Evolutionary conservation across 2,329 filamentous ascomycete species (phyloP).

Genomic region (Hypoxylon sp.): DNA sequence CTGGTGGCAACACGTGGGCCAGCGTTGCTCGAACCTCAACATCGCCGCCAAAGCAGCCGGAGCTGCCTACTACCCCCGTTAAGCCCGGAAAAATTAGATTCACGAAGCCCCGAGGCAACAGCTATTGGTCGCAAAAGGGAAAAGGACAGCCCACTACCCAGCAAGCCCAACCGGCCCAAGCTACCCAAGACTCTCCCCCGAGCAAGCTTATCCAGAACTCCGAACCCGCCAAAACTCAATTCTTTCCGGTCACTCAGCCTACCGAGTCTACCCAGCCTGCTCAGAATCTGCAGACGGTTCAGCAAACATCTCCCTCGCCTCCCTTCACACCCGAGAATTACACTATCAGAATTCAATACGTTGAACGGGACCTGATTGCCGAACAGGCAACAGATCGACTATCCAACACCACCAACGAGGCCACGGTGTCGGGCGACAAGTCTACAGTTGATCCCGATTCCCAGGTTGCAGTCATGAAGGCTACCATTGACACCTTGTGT

Average conservation of each 20-base stretch:
- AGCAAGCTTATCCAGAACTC: too few species aligned
- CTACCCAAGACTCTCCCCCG: too few species aligned
- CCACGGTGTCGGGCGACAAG: not conserved
- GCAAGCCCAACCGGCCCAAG: not conserved
- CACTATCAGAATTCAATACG: conserved; percentile 5
- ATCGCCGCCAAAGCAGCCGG: too few species aligned
- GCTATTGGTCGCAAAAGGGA: not conserved
- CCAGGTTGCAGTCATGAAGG: conserved; percentile 8
- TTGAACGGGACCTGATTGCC: not conserved
- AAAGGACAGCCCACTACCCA: not conserved
- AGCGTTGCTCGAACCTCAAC: too few species aligned
- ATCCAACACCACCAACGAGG: not conserved
- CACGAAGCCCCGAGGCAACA: not conserved
- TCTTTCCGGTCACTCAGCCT: too few species aligned
- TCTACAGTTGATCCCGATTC: not conserved
- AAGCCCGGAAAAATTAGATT: not conserved
- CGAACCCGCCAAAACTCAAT: too few species aligned
- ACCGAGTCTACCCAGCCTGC: too few species aligned
- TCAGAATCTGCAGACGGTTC: too few species aligned
- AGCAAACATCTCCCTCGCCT: too few species aligned
- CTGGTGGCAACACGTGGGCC: too few species aligned
- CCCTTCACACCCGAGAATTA: too few species aligned
- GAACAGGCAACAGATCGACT: not conserved
- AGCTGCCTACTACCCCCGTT: too few species aligned
- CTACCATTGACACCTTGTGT: conserved; percentile 1